A percentile compares a stretch with the other conserved stretches of the same genome.
These are phyloP conservation scores for Withania somnifera DNA, from an alignment of 305 asterid species.

Conservation along the genomic window DNA sequence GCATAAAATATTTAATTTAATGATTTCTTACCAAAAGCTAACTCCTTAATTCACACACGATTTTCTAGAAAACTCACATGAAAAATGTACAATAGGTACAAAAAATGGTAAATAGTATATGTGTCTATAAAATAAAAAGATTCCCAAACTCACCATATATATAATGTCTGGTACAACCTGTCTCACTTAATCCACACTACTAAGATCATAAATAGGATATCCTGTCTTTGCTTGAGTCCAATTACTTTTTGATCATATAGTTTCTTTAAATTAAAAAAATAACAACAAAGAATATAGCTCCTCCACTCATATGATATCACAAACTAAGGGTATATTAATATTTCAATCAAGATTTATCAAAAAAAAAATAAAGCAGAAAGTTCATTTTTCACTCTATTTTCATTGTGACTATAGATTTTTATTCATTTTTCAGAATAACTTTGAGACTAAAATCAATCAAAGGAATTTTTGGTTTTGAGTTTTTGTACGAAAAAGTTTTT, in stretches of 20 bases:
- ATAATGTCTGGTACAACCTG: background rate
- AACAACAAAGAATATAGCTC: background rate
- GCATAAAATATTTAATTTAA: too few species aligned
- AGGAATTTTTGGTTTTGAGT: too few species aligned
- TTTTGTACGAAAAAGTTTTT: too few species aligned
- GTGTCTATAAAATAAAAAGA: background rate
- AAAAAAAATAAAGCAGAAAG: too few species aligned
- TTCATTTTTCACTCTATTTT: too few species aligned
- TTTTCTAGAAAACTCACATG: background rate
- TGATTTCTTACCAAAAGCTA: too few species aligned
- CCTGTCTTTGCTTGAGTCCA: background rate
- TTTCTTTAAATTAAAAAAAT: background rate
- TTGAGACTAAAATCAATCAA: too few species aligned
- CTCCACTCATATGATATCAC: background rate
- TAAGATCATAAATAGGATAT: background rate
- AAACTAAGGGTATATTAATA: background rate
- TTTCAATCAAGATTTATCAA: too few species aligned
- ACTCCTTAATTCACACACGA: background rate
- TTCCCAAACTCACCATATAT: constrained; percentile 13
- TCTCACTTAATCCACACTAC: background rate
- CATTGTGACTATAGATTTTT: too few species aligned
- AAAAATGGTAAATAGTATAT: background rate
- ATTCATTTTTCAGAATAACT: too few species aligned
- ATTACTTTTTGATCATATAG: background rate
- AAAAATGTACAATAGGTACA: background rate